phyloP scores from a whole-genome alignment of 2,329 filamentous ascomycete genomes.

The Karstenula rhodostoma region DNA sequence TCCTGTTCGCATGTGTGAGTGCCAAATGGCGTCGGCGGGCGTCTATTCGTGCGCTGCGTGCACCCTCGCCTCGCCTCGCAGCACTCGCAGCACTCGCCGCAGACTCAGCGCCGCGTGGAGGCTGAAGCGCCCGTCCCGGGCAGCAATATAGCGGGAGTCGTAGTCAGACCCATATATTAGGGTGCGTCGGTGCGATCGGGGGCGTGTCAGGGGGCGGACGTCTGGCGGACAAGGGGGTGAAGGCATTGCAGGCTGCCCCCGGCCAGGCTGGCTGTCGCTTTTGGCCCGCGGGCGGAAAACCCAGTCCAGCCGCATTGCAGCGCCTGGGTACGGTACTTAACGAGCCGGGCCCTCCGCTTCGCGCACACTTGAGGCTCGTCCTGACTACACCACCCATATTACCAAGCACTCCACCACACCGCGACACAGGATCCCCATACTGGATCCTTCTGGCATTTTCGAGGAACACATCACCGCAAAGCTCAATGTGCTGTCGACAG shows the following conservation, averaged over 20 bases:
- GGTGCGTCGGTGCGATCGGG: constrained; percentile 34
- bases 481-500: constrained; percentile 48
- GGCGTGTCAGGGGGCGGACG: constrained; percentile 25
- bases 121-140: constrained; percentile 25
- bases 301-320: neutral
- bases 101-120: constrained; percentile 15
- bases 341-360: constrained; percentile 13
- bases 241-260: constrained; percentile 20
- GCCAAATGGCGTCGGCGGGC: constrained; percentile 25
- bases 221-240: constrained; percentile 25
- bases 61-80: no score
- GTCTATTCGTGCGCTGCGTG: neutral
- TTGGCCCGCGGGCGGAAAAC: constrained; percentile 9
- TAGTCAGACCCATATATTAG: constrained; percentile 41
- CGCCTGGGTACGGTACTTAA: constrained; percentile 9
- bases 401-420: constrained; percentile 34
- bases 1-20: constrained; percentile 24
- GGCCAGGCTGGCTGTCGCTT: constrained; percentile 11
- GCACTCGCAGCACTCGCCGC: no score
- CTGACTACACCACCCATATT: constrained; percentile 22
- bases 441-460: constrained; percentile 49
- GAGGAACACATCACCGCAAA: constrained; percentile 19
- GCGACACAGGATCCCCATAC: constrained; percentile 29
- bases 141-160: constrained; percentile 29
- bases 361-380: constrained; percentile 16